Evolutionary conservation across 164 flowering plant genomes (phyloP).

Genomic region (Nelumbo lutea): DNA sequence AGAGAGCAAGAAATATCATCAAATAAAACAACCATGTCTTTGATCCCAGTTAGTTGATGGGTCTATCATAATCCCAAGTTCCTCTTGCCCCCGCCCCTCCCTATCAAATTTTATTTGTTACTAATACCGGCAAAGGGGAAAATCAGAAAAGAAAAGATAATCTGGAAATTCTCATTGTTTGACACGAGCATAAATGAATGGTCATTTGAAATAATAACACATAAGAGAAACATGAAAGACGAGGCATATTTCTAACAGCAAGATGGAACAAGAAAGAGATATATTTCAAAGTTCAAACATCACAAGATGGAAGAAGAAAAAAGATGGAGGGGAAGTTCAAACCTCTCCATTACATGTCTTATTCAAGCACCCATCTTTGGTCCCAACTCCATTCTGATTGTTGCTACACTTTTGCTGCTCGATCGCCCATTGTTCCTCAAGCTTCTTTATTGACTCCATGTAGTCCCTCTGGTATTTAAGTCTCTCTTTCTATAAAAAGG

Average conservation of each 20-base stretch:
- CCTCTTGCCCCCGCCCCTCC: too few relatives aligned
- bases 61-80: too few relatives aligned
- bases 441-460: constrained; percentile 76
- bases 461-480: constrained; percentile 68
- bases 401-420: constrained; percentile 46
- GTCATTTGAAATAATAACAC: background rate
- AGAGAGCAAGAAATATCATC: too few relatives aligned
- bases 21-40: too few relatives aligned
- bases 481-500: constrained; percentile 52
- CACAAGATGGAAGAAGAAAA: background rate
- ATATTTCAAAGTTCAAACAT: background rate
- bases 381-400: constrained; percentile 17
- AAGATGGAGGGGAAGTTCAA: background rate
- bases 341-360: constrained; percentile 44
- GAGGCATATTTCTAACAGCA: background rate
- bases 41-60: too few relatives aligned
- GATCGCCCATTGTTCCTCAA: constrained; percentile 58
- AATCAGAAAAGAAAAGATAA: too few relatives aligned
- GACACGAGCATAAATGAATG: background rate
- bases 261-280: too few relatives aligned
- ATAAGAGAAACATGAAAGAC: background rate
- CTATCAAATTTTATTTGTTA: too few relatives aligned
- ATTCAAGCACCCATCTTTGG: constrained; percentile 24
- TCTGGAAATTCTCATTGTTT: too few relatives aligned
- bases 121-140: too few relatives aligned